Evolutionary conservation across 805 yeast species (phyloP).

Genomic region (Kodamaea fukazawae): DNA sequence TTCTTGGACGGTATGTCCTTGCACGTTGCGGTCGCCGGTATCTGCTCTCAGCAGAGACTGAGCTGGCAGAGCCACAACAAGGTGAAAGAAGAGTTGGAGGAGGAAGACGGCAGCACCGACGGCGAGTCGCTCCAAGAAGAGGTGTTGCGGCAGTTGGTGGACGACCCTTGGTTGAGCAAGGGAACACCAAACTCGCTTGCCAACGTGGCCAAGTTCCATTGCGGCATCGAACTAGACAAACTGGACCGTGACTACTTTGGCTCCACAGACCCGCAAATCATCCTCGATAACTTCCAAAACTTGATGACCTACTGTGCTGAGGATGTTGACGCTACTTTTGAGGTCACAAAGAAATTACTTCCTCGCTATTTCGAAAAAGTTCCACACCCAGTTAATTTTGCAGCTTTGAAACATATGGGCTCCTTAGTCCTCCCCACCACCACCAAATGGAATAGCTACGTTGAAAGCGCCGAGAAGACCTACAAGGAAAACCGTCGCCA

Average conservation of each 20-base stretch:
- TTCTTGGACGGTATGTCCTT: conserved; percentile 89
- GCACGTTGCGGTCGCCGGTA: conserved; percentile 86
- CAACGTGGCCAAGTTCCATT: conserved; percentile 77
- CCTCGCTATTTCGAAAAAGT: conserved; percentile 66
- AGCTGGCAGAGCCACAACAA: conserved; percentile 64
- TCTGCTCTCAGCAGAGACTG: conserved; percentile 88
- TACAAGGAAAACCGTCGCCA: conserved; percentile 57
- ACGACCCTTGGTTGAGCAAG: conserved; percentile 81
- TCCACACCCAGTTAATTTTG: conserved; percentile 94
- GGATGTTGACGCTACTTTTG: conserved; percentile 76
- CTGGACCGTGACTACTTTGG: conserved; percentile 62
- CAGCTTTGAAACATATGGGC: conserved; percentile 75
- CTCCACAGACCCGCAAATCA: conserved; percentile 49
- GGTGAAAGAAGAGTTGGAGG: conserved; percentile 21
- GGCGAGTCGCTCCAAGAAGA: conserved; percentile 1
- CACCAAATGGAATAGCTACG: conserved; percentile 66
- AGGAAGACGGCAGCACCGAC: conserved; percentile 18
- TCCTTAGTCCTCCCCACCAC: conserved; percentile 78
- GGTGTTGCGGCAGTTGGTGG: conserved; percentile 26
- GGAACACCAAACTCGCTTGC: conserved; percentile 78
- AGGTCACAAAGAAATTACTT: conserved; percentile 62
- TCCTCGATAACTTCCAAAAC: conserved; percentile 54
- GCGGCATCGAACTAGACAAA: conserved; percentile 67
- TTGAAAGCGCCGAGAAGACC: conserved; percentile 62
- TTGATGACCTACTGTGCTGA: conserved; percentile 79